These are phyloP conservation scores for Solanum verrucosum DNA, from an alignment of 257 asterid species.

Conservation along the genomic window DNA sequence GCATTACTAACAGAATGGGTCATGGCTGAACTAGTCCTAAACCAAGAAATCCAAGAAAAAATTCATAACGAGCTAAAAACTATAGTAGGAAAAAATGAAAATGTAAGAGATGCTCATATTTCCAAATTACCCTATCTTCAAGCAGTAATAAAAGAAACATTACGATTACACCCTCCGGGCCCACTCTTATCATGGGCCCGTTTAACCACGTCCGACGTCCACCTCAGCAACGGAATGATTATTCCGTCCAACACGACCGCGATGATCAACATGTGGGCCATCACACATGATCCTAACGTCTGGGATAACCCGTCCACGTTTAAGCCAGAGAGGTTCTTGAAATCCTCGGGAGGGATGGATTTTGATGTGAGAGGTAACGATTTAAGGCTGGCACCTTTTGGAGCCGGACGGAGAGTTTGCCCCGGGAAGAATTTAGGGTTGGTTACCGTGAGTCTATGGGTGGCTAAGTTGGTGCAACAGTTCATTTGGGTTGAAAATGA, in stretches of 20 bases:
- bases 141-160: conserved; percentile 41
- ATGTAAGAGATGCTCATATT: conserved; percentile 15
- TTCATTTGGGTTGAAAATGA: conserved; percentile 21
- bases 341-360: conserved; percentile 7
- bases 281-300: conserved; percentile 30
- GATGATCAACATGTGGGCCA: conserved; percentile 64
- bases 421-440: conserved; percentile 48
- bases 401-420: conserved; percentile 53
- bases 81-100: not conserved
- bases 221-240: conserved; percentile 39
- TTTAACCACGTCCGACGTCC: conserved; percentile 26
- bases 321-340: conserved; percentile 30
- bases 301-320: conserved; percentile 29
- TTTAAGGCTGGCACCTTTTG: conserved; percentile 46
- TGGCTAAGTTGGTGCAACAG: conserved; percentile 35
- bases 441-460: conserved; percentile 39
- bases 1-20: conserved; percentile 49
- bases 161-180: conserved; percentile 52
- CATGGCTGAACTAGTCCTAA: conserved; percentile 37
- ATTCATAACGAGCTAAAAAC: conserved; percentile 16
- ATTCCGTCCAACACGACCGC: conserved; percentile 41
- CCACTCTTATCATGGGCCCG: conserved; percentile 55
- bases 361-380: conserved; percentile 43
- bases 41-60: conserved; percentile 26
- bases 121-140: conserved; percentile 31